Conservation (phyloP, 2,329 filamentous ascomycete genomes). For the Aureobasidium melanogenum region DNA sequence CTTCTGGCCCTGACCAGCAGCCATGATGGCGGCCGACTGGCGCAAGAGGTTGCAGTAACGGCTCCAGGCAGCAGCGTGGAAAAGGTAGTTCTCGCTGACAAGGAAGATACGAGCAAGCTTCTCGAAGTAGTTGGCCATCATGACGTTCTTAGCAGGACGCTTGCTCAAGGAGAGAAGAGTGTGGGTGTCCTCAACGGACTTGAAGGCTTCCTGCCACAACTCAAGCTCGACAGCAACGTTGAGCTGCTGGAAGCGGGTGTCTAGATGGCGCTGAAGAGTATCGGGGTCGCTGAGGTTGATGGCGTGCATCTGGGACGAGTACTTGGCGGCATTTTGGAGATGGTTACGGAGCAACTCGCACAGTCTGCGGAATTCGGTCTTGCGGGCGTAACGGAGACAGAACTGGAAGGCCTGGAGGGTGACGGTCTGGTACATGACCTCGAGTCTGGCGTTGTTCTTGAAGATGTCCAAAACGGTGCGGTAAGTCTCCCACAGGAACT, state of each 20-base stretch:
- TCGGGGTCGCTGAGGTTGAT: constrained; percentile 98
- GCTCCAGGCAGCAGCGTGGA: constrained; percentile 96
- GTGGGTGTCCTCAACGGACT: constrained; percentile 97
- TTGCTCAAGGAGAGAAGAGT: constrained; percentile 96
- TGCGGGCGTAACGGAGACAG: constrained; percentile 94
- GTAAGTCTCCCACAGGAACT: constrained; percentile 99
- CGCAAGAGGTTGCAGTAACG: constrained; percentile 95
- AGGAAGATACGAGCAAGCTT: constrained; percentile 98
- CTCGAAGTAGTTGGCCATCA: constrained; percentile 99
- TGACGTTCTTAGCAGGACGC: constrained; percentile 93
- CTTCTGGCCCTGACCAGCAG: constrained; percentile 80
- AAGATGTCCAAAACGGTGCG: constrained; percentile 96
- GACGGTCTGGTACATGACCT: constrained; percentile 97
- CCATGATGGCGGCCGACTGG: constrained; percentile 75
- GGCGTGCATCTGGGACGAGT: constrained; percentile 97
- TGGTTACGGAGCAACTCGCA: constrained; percentile 98
- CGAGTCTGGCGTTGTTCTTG: constrained; percentile 95
- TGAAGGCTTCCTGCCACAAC: constrained; percentile 98
- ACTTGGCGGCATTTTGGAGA: constrained; percentile 97
- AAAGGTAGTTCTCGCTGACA: constrained; percentile 98
- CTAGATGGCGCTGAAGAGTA: constrained; percentile 91
- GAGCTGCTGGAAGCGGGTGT: constrained; percentile 96
- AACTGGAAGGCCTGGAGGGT: constrained; percentile 98
- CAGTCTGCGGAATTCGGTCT: constrained; percentile 97
- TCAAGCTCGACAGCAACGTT: constrained; percentile 97